A percentile compares a stretch with the other conserved stretches of the same genome.
Conservation (phyloP, 768 basidiomycete genomes). For the Daedaleopsis sinensis region DNA sequence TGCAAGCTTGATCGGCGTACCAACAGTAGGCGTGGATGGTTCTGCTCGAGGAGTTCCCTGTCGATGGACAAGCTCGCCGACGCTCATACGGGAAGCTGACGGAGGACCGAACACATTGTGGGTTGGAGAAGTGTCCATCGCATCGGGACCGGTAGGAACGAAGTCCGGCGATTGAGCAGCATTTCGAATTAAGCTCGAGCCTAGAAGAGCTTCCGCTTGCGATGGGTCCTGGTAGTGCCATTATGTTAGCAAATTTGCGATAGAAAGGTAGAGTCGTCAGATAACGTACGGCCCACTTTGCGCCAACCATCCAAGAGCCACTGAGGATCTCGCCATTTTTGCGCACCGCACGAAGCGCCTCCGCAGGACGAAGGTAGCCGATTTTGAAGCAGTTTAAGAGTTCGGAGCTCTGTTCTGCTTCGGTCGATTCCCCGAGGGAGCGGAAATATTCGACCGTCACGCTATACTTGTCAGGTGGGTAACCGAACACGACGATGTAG, state of each 20-base stretch:
- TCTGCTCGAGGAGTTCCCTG: constrained; percentile 22
- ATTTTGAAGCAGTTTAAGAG: constrained; percentile 83
- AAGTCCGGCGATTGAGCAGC: constrained; percentile 25
- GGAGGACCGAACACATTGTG: constrained; percentile 43
- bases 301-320: constrained; percentile 83
- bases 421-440: constrained; percentile 70
- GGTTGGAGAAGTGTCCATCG: constrained; percentile 30
- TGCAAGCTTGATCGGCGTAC: constrained; percentile 73
- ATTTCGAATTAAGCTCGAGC: constrained; percentile 31
- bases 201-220: constrained; percentile 57
- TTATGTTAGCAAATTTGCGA: background rate
- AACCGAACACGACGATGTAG: constrained; percentile 86
- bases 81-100: constrained; percentile 18
- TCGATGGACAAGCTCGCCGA: constrained; percentile 43
- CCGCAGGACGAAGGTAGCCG: constrained; percentile 69
- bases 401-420: constrained; percentile 66
- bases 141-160: constrained; percentile 17
- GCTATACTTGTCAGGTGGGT: constrained; percentile 78
- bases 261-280: no score
- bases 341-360: constrained; percentile 77
- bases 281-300: constrained; percentile 78
- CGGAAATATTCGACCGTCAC: constrained; percentile 74
- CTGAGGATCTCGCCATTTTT: constrained; percentile 82
- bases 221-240: constrained; percentile 52
- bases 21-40: constrained; percentile 48